phyloP scores from a whole-genome alignment of 164 flowering plant genomes.

The Euptelea pleiosperma region DNA sequence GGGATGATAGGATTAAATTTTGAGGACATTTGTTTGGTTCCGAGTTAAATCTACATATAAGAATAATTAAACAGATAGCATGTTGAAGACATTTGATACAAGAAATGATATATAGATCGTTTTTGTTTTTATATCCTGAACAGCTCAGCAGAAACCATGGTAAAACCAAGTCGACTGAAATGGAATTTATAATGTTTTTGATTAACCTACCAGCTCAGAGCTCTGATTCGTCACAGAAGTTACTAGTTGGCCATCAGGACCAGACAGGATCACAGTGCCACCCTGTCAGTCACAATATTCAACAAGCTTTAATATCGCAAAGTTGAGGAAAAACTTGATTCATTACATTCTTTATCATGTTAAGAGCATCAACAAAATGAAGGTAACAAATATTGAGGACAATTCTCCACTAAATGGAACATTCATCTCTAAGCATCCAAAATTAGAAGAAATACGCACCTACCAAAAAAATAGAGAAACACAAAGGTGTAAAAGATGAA shows the following conservation, averaged over 20 bases:
- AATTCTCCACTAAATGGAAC: neutral
- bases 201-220: conserved; percentile 79
- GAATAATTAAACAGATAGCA: too few relatives aligned
- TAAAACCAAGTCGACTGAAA: too few relatives aligned
- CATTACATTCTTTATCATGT: too few relatives aligned
- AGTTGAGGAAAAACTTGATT: neutral
- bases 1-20: too few relatives aligned
- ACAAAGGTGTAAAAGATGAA: conserved; percentile 4
- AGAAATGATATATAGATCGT: too few relatives aligned
- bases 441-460: neutral
- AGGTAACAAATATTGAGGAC: neutral
- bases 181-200: too few relatives aligned
- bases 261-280: conserved; percentile 84
- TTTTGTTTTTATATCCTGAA: too few relatives aligned
- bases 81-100: too few relatives aligned
- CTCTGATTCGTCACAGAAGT: conserved; percentile 80
- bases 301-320: conserved; percentile 1
- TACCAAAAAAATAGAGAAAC: neutral
- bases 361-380: neutral
- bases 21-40: too few relatives aligned
- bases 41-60: too few relatives aligned
- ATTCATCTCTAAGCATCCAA: neutral
- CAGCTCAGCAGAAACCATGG: too few relatives aligned
- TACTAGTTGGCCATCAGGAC: conserved; percentile 93
- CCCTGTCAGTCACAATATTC: conserved; percentile 59